Conservation (phyloP, 768 basidiomycete species). For the Mycena amicta region DNA sequence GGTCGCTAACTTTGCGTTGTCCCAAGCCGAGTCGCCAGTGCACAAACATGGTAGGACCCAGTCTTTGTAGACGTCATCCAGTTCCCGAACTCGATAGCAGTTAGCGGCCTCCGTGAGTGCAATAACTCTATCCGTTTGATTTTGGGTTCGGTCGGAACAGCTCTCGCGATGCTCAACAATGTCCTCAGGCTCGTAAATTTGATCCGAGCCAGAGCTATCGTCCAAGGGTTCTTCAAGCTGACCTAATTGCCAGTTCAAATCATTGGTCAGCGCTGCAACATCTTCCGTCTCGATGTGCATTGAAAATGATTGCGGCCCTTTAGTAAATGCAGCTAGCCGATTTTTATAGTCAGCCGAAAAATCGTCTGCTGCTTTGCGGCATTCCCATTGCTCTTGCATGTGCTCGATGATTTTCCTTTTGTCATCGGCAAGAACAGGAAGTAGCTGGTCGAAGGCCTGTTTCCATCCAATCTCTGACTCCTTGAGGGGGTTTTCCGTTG, state of each 20-base stretch:
- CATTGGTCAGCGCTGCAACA: background rate
- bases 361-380: slow-evolving; percentile 10
- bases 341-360: slow-evolving; percentile 10
- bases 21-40: too few relatives aligned
- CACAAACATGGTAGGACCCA: too few relatives aligned
- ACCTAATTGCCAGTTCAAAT: slow-evolving; percentile 8
- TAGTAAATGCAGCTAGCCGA: background rate
- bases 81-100: background rate
- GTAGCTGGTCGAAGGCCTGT: background rate
- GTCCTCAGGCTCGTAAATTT: background rate
- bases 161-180: background rate
- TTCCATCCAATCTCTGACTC: background rate
- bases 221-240: background rate
- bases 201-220: background rate
- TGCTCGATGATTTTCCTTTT: slow-evolving; percentile 7
- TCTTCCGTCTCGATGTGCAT: background rate
- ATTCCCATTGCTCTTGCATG: slow-evolving; percentile 20
- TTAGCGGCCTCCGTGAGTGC: background rate
- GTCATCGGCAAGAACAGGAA: background rate
- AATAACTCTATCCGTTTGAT: background rate
- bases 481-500: slow-evolving; percentile 13
- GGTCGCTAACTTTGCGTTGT: too few relatives aligned
- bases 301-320: background rate
- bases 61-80: too few relatives aligned
- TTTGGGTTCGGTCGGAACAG: background rate